Percentiles rank a stretch among this genome's conserved stretches.
These are phyloP conservation scores for Penicillium hesseltinei DNA, from an alignment of 2,329 filamentous ascomycete genomes.

Conservation along the genomic window DNA sequence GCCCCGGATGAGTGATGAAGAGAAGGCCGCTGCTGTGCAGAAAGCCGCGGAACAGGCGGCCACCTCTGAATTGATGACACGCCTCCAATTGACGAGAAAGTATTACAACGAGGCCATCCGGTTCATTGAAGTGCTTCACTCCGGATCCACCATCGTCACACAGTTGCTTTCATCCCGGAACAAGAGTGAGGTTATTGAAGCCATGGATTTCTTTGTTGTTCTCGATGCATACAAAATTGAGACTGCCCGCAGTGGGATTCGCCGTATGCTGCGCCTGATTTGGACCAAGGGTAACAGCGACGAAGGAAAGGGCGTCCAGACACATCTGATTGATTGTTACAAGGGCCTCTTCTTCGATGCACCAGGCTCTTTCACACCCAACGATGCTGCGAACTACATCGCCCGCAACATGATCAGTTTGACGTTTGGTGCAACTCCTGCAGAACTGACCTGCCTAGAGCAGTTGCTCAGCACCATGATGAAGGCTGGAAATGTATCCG, in stretches of 20 bases:
- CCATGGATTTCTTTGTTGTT: slow-evolving; percentile 97
- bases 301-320: slow-evolving; percentile 96
- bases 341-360: slow-evolving; percentile 94
- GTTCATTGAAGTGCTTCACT: slow-evolving; percentile 89
- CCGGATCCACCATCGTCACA: slow-evolving; percentile 74
- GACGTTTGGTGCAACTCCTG: slow-evolving; percentile 91
- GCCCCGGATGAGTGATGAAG: slow-evolving; percentile 71
- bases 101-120: slow-evolving; percentile 92
- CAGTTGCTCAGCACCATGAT: slow-evolving; percentile 97
- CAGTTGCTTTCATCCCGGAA: slow-evolving; percentile 91
- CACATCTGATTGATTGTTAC: slow-evolving; percentile 95
- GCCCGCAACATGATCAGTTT: slow-evolving; percentile 98
- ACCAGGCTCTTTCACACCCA: slow-evolving; percentile 79
- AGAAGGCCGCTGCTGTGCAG: slow-evolving; percentile 68
- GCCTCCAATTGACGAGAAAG: slow-evolving; percentile 80
- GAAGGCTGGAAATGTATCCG: slow-evolving; percentile 83
- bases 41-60: slow-evolving; percentile 85
- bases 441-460: slow-evolving; percentile 91
- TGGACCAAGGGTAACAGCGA: slow-evolving; percentile 99
- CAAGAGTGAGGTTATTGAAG: slow-evolving; percentile 97
- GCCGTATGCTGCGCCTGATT: slow-evolving; percentile 92
- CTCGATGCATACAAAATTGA: slow-evolving; percentile 96
- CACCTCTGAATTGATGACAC: slow-evolving; percentile 82
- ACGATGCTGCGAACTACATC: slow-evolving; percentile 92
- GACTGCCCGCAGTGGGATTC: slow-evolving; percentile 86